Conservation (phyloP, 257 asterid species). For the Thymus quinquecostatus region DNA sequence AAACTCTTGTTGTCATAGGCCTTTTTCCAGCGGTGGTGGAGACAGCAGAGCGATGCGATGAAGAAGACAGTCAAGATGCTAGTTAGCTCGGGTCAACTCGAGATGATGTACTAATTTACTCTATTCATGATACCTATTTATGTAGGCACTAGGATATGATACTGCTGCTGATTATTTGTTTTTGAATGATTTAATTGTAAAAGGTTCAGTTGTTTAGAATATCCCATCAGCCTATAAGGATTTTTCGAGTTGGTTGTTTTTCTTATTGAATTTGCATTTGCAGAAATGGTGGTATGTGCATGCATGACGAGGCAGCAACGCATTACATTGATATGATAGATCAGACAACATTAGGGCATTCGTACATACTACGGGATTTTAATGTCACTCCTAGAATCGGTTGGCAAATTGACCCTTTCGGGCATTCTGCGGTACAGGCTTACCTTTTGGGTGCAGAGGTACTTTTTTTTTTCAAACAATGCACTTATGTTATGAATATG, state of each 20-base stretch:
- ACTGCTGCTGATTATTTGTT: constrained; percentile 4
- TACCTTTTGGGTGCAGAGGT: constrained; percentile 98
- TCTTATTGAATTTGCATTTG: constrained; percentile 20
- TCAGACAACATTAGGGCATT: constrained; percentile 93
- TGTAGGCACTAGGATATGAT: neutral
- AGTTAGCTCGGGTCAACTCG: constrained; percentile 87
- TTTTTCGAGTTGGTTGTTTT: constrained; percentile 13
- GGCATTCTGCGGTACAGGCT: constrained; percentile 98
- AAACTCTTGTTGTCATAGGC: constrained; percentile 51
- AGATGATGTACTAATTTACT: constrained; percentile 62
- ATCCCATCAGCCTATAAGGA: neutral
- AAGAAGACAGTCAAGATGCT: constrained; percentile 63
- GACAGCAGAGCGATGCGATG: constrained; percentile 64
- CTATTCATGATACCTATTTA: neutral
- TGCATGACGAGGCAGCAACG: constrained; percentile 97
- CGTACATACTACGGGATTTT: constrained; percentile 71
- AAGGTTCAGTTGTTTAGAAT: neutral
- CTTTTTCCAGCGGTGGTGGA: constrained; percentile 99
- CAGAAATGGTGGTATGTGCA: constrained; percentile 98
- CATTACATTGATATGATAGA: constrained; percentile 99
- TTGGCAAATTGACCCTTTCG: constrained; percentile 99
- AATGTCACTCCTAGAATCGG: constrained; percentile 92
- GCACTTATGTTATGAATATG: constrained; percentile 3
- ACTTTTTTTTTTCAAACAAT: constrained; percentile 1
- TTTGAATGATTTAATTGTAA: neutral